A percentile compares a stretch with the other conserved stretches of the same genome.
Conservation (phyloP, 345 rosid genomes). For the Eutrema japonicum region DNA sequence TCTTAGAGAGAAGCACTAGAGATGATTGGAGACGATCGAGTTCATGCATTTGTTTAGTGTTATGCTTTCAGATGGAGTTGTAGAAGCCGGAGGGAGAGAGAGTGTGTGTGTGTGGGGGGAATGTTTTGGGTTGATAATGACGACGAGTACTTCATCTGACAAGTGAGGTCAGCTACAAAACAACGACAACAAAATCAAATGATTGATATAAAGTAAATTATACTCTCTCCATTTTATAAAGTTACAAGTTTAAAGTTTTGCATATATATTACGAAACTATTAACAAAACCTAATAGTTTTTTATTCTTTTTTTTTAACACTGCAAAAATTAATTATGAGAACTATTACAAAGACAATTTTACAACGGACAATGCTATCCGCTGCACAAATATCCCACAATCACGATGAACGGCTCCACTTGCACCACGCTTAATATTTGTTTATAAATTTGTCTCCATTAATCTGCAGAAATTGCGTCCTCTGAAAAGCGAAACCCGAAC, state of each 20-base stretch:
- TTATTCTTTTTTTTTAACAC: too few relatives aligned
- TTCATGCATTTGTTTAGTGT: conserved; percentile 16
- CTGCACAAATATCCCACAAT: rapidly evolving
- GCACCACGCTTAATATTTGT: too few relatives aligned
- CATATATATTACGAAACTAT: too few relatives aligned
- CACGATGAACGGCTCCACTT: too few relatives aligned
- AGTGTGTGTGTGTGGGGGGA: not conserved
- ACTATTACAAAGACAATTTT: too few relatives aligned
- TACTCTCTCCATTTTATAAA: not conserved
- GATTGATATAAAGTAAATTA: not conserved
- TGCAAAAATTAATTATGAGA: too few relatives aligned
- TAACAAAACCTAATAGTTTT: too few relatives aligned
- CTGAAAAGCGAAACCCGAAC: too few relatives aligned
- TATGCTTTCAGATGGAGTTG: conserved; percentile 22
- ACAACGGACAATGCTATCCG: too few relatives aligned
- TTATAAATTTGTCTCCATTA: too few relatives aligned
- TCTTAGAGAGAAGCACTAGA: conserved; percentile 25
- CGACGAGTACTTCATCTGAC: conserved; percentile 5
- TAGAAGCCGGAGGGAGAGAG: conserved; percentile 12
- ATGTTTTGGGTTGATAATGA: conserved; percentile 6
- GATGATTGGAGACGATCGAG: conserved; percentile 27
- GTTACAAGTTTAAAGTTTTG: too few relatives aligned
- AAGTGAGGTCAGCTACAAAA: conserved; percentile 28
- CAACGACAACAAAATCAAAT: not conserved
- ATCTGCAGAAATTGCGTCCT: too few relatives aligned